phyloP scores from a whole-genome alignment of 1,284 basidiomycete genomes.

The Volvariella surrecta region DNA sequence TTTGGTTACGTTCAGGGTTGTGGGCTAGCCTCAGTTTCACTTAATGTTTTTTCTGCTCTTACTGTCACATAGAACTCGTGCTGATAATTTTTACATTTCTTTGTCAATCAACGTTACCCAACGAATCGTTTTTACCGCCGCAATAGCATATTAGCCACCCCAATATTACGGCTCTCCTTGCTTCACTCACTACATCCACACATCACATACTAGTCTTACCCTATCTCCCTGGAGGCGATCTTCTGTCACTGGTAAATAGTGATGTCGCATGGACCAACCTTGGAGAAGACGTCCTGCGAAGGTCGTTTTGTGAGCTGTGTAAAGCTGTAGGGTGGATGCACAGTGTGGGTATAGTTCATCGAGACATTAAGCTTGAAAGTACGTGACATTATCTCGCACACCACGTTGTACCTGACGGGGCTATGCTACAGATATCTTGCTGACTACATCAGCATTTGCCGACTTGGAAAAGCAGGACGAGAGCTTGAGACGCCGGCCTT shows the following conservation, averaged over 20 bases:
- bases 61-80: no score
- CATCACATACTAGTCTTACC: constrained; percentile 83
- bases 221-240: constrained; percentile 73
- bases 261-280: constrained; percentile 43
- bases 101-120: constrained; percentile 8
- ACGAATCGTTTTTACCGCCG: neutral
- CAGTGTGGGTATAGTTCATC: constrained; percentile 78
- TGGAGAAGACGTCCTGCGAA: constrained; percentile 52
- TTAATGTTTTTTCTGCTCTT: no score
- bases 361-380: constrained; percentile 95
- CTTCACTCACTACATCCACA: constrained; percentile 64
- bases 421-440: constrained; percentile 44
- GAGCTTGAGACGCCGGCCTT: constrained; percentile 15
- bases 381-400: constrained; percentile 22
- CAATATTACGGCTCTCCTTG: constrained; percentile 69
- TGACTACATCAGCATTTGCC: constrained; percentile 30
- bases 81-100: constrained; percentile 1
- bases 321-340: constrained; percentile 89
- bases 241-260: constrained; percentile 71
- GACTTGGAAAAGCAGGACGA: constrained; percentile 10
- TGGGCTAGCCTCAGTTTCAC: no score
- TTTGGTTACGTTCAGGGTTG: no score
- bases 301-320: constrained; percentile 77
- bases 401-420: constrained; percentile 1
- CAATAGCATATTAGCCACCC: constrained; percentile 76